These are phyloP conservation scores for Boletellus emodensis DNA, from an alignment of 768 basidiomycete genomes.

Conservation along the genomic window DNA sequence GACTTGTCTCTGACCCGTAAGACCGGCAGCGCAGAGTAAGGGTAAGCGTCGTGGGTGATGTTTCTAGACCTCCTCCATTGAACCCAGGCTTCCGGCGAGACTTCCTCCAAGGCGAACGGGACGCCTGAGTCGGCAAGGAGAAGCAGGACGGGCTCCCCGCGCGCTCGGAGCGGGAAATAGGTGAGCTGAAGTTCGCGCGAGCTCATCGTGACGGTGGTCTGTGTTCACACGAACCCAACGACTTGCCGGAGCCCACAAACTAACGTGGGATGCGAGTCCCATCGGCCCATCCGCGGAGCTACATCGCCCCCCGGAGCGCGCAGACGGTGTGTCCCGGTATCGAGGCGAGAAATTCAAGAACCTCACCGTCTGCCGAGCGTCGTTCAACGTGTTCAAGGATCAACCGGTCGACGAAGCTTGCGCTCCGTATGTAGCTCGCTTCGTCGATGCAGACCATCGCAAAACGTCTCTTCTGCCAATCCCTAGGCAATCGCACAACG, in stretches of 20 bases:
- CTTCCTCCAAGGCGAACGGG: constrained; percentile 19
- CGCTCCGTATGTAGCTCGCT: constrained; percentile 65
- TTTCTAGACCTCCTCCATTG: background rate
- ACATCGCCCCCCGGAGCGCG: constrained; percentile 32
- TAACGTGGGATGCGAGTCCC: no score
- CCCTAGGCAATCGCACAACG: constrained; percentile 35
- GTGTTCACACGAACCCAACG: background rate
- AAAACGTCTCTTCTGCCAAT: no score
- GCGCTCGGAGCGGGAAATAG: constrained; percentile 22
- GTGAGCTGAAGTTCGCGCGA: constrained; percentile 17
- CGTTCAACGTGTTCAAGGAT: background rate
- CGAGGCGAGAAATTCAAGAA: constrained; percentile 50
- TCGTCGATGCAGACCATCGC: constrained; percentile 63
- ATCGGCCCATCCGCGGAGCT: no score
- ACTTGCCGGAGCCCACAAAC: no score
- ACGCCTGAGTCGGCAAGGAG: constrained; percentile 24
- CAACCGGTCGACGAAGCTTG: constrained; percentile 36
- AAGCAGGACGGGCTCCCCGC: constrained; percentile 25
- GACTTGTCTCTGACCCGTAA: constrained; percentile 17
- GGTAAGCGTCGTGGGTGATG: constrained; percentile 18
- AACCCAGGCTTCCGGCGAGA: constrained; percentile 5
- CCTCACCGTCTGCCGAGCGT: constrained; percentile 54
- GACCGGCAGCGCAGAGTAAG: constrained; percentile 24
- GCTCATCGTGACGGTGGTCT: constrained; percentile 10
- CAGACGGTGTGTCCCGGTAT: constrained; percentile 55